Evolutionary conservation across 495 filamentous ascomycete species (phyloP), one percentile per base, ranked within the genome.

Genomic region (Lophium mytilinum): DNA sequence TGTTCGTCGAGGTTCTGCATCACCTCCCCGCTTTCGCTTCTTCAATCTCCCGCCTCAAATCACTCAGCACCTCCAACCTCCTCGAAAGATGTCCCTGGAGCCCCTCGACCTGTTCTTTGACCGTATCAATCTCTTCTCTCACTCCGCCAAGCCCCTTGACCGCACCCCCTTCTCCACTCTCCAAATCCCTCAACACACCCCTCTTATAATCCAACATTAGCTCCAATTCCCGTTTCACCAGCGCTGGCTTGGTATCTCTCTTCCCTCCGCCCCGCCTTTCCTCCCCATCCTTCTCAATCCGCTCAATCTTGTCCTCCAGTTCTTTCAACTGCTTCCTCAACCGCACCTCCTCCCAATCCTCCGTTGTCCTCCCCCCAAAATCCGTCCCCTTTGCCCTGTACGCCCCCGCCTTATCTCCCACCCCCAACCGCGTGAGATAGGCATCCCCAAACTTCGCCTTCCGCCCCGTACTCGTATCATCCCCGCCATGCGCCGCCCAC

Each of bases 391-490:
- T 76, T 9, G 85, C 81, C 42, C 80, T 77, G 55, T 84, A 85
- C 18, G 50, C 50, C 34, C 76, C 76, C 11, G 80, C 78, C 67
- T 90, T 87, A 62, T 89, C 89, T 33, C 87, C 88, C 50, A 89
- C 80, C 17, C 93, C 93, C 37, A 98, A 75, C 30, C 93, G 85
- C 60, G 84, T 88, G 45, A 98, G 83, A 73, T 98, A 98, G 41
- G 93, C 88, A 71, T 97, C 92, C 51, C 93, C 93, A 70, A 98
- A 98, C 70, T 92, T 95, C 61, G 90, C 84, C 72, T 97, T 98
- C 64, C 86, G 81, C 39, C 89, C 89, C n/a, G 86, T 88, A 4
- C 73, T 67, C 2, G 90, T 96, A 59, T 83, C 78, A 33, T 89
- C 86, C 64, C 89, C 86, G 12, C 76, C 75, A 42, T 77, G 77